phyloP scores from a whole-genome alignment of 1,284 basidiomycete species.

The Sanghuangporus sanghuang region DNA sequence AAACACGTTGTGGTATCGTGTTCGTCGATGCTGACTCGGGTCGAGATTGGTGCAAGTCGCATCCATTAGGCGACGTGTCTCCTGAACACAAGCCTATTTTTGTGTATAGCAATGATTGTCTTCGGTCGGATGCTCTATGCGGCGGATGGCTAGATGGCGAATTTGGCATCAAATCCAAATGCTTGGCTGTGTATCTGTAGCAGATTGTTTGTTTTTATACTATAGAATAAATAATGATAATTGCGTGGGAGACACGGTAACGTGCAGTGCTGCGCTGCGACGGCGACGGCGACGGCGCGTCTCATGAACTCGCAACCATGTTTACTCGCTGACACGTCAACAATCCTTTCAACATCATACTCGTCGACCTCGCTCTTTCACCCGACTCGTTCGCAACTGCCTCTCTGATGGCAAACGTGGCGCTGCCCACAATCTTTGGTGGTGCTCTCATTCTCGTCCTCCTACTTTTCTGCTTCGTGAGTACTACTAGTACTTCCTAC shows the following conservation, averaged over 20 bases:
- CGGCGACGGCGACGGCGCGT: neutral
- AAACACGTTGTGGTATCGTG: neutral
- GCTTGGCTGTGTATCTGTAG: neutral
- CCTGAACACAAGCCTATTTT: constrained; percentile 1
- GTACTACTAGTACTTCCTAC: neutral
- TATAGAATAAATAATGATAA: neutral
- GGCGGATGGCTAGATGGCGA: neutral
- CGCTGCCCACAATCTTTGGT: neutral
- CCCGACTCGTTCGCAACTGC: neutral
- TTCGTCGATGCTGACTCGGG: neutral
- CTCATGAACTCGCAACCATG: neutral
- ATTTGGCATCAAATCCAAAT: neutral
- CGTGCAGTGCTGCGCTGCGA: neutral
- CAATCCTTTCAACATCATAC: neutral
- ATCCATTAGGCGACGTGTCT: neutral
- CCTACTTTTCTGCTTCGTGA: neutral
- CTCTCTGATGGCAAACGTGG: neutral
- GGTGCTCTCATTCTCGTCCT: neutral
- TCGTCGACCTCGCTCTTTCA: neutral
- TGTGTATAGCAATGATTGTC: neutral
- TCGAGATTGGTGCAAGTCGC: neutral
- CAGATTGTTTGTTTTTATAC: neutral
- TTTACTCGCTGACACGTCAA: neutral
- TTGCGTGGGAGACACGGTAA: constrained; percentile 5
- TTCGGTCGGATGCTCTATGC: neutral